Percentiles rank a stretch among this genome's conserved stretches.
These are phyloP conservation scores for Fusarium sp. DNA, from an alignment of 2,329 filamentous ascomycete genomes.

Conservation along the genomic window DNA sequence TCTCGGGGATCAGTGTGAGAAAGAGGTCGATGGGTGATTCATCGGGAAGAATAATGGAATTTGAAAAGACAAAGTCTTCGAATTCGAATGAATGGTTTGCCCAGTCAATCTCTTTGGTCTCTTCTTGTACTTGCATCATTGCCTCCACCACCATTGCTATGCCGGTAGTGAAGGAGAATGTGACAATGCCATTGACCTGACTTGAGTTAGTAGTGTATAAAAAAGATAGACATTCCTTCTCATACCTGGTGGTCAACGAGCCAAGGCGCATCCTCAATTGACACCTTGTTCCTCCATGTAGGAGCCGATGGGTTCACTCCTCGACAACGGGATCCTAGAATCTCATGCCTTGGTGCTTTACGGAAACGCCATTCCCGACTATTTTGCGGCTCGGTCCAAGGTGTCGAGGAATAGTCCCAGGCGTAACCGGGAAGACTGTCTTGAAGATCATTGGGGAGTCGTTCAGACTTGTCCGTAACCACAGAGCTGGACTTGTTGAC, in stretches of 20 bases:
- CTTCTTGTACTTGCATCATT: conserved; percentile 41
- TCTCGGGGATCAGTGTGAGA: conserved; percentile 36
- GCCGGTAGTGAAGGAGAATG: conserved; percentile 40
- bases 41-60: conserved; percentile 42
- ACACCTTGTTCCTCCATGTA: conserved; percentile 43
- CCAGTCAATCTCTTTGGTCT: conserved; percentile 38
- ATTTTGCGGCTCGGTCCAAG: conserved; percentile 39
- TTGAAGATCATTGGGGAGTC: conserved; percentile 38
- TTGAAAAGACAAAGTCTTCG: conserved; percentile 42
- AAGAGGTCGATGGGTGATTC: conserved; percentile 37
- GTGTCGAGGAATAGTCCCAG: conserved; percentile 42
- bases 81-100: conserved; percentile 33
- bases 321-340: conserved; percentile 39
- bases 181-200: conserved; percentile 41
- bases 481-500: conserved; percentile 27
- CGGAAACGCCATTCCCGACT: conserved; percentile 42
- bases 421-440: conserved; percentile 40
- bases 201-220: conserved; percentile 8
- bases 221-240: not conserved
- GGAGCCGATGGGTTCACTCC: conserved; percentile 42
- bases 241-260: conserved; percentile 42
- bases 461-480: conserved; percentile 17
- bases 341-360: conserved; percentile 39
- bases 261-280: conserved; percentile 41
- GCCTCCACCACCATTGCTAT: conserved; percentile 43